A percentile compares a stretch with the other conserved stretches of the same genome.
These are phyloP conservation scores for Echinosophora koreensis DNA, from an alignment of 306 rosid genomes.

Conservation along the genomic window DNA sequence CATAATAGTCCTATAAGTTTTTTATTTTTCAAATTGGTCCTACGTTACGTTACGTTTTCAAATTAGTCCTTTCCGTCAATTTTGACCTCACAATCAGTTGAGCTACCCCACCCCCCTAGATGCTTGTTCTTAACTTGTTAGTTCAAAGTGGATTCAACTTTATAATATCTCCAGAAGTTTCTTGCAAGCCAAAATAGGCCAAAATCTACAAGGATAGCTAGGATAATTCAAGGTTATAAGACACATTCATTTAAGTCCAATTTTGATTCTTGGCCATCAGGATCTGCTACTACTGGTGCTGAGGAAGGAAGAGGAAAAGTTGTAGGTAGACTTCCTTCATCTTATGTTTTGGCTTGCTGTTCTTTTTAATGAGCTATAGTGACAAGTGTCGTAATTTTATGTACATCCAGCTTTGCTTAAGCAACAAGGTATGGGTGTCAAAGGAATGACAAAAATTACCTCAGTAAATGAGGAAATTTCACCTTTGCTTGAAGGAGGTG, in stretches of 20 bases:
- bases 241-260: constrained; percentile 92
- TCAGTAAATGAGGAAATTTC: constrained; percentile 89
- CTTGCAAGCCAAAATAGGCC: constrained; percentile 82
- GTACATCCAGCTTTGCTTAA: constrained; percentile 79
- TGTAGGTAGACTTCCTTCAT: constrained; percentile 66
- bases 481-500: constrained; percentile 94
- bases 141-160: constrained; percentile 41
- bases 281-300: constrained; percentile 64
- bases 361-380: constrained; percentile 43
- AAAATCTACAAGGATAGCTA: constrained; percentile 78
- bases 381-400: constrained; percentile 45
- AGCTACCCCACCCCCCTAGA: no score
- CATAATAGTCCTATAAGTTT: no score
- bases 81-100: background rate
- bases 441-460: constrained; percentile 74
- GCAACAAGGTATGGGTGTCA: constrained; percentile 95
- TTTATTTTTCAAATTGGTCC: no score
- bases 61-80: background rate
- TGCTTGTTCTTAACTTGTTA: constrained; percentile 28
- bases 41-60: no score
- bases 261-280: constrained; percentile 94
- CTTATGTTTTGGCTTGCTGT: constrained; percentile 39
- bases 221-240: constrained; percentile 92
- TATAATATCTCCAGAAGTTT: constrained; percentile 70
- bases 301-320: constrained; percentile 99